phyloP scores from a whole-genome alignment of 1,284 basidiomycete genomes.

The Ganoderma lucidum region DNA sequence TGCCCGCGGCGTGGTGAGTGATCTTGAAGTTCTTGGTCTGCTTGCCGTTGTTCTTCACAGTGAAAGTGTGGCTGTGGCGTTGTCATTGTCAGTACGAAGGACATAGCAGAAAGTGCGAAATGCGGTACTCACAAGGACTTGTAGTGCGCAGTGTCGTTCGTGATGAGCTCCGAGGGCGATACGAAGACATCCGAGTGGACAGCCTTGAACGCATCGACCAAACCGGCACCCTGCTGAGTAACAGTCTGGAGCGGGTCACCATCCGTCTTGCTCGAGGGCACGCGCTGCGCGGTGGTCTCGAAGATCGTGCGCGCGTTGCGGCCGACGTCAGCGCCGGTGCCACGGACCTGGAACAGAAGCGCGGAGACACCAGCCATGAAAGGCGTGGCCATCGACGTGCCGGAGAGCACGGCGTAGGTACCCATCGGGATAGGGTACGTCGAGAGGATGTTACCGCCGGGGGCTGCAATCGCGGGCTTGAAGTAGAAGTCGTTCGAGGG shows the following conservation, averaged over 20 bases:
- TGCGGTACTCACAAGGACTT: conserved; percentile 47
- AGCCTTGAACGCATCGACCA: conserved; percentile 71
- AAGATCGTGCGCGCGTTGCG: conserved; percentile 57
- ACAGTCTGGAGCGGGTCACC: conserved; percentile 64
- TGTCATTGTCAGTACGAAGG: not conserved
- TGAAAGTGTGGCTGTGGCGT: conserved; percentile 53
- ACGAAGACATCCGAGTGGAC: conserved; percentile 63
- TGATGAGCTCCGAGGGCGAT: conserved; percentile 63
- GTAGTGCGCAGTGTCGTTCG: conserved; percentile 78
- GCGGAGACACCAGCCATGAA: conserved; percentile 73
- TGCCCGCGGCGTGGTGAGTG: conserved; percentile 61
- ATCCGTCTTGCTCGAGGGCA: conserved; percentile 56
- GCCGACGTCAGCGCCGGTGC: conserved; percentile 51
- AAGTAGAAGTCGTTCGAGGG: conserved; percentile 61
- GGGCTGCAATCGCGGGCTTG: conserved; percentile 57
- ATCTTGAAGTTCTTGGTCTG: conserved; percentile 53
- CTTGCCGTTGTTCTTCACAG: conserved; percentile 54
- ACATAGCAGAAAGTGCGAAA: not conserved
- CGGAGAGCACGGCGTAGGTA: conserved; percentile 53
- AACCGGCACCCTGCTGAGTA: conserved; percentile 71
- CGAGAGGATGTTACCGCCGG: conserved; percentile 66
- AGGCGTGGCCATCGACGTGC: conserved; percentile 54
- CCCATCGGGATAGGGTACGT: conserved; percentile 58
- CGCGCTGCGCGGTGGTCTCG: conserved; percentile 62
- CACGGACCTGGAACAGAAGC: conserved; percentile 64